phyloP scores from a whole-genome alignment of 1,284 basidiomycete genomes.

The Cystobasidium sp. region DNA sequence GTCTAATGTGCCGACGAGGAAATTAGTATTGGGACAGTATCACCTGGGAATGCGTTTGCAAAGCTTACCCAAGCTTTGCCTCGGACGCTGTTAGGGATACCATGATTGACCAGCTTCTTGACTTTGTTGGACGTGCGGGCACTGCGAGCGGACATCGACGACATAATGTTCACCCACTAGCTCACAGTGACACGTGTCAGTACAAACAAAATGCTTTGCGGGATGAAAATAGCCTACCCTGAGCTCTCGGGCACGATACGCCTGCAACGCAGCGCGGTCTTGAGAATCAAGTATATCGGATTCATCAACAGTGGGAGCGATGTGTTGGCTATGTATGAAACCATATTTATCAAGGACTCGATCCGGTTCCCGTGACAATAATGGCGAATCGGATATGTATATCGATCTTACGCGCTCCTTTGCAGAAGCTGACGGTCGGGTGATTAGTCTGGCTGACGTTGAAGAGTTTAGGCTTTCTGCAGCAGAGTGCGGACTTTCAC shows the following conservation, averaged over 20 bases:
- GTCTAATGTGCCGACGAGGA: neutral
- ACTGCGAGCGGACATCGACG: constrained; percentile 13
- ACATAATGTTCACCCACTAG: constrained; percentile 35
- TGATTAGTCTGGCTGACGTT: neutral
- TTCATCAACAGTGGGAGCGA: neutral
- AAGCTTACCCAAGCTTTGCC: constrained; percentile 34
- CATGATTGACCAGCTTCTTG: constrained; percentile 24
- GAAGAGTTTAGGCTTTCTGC: neutral
- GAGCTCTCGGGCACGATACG: constrained; percentile 29
- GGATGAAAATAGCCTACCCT: constrained; percentile 5
- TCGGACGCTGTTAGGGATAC: constrained; percentile 37
- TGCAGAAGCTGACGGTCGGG: constrained; percentile 8
- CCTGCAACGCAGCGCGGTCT: constrained; percentile 13
- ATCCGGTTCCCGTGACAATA: neutral
- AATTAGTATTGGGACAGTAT: neutral
- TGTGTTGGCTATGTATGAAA: constrained; percentile 11
- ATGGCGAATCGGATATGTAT: constrained; percentile 1
- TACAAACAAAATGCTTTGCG: neutral
- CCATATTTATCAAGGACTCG: constrained; percentile 9
- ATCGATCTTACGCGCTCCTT: constrained; percentile 36
- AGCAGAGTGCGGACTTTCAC: constrained; percentile 1
- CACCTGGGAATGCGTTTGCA: neutral
- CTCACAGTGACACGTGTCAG: neutral
- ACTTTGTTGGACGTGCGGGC: constrained; percentile 36
- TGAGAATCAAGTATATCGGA: constrained; percentile 2